Evolutionary conservation across 805 yeast genomes (phyloP), one percentile per base, ranked within the genome.

Genomic region (Teunomyces tritomae): DNA sequence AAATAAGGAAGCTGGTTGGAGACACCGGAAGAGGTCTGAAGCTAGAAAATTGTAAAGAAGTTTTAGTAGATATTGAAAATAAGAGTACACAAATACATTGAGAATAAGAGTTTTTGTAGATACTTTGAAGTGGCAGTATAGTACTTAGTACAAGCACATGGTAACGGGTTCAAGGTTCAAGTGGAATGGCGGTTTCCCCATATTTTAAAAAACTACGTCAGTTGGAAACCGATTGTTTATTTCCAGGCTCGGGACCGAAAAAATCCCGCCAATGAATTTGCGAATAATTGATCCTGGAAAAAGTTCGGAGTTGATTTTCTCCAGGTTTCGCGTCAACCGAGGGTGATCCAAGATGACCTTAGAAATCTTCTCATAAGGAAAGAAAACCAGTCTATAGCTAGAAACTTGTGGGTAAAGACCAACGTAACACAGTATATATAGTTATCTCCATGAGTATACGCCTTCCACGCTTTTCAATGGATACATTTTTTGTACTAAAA

Each of bases 231-330:
- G 28, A 39, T 20, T n/a, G 24, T n/a, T 28, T 20, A 20, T 10
- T 11, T 49, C 57, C 59, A 34, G 16, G 36, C 46, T 54, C 64
- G 65, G 63, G 36, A 37, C 64, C 65, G 65, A 55, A 41, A 9
- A n/a, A 2, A 1, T 2, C 3, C 36, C 35, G 49, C 64, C 65
- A 61, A 61, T 61, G 16, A 41, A 9, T n/a, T 27, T 32, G 29
- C 47, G 48, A 47, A 36, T 16, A 44, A 49, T 48, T 49, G 51
- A 37, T 20, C 44, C 50, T 54, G 53, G 34, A 39, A 41, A 40
- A 29, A 17, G 49, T 34, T 59, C 65, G 63, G 63, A 57, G 55
- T 52, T 54, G 44, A 16, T 37, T 44, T 44, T 44, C 50, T 47
- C 50, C 47, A 44, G 50, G 33, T 44, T 47, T 44, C 43, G 29